Conservation (phyloP, 805 yeast species). For the Lipomyces lipofer region DNA sequence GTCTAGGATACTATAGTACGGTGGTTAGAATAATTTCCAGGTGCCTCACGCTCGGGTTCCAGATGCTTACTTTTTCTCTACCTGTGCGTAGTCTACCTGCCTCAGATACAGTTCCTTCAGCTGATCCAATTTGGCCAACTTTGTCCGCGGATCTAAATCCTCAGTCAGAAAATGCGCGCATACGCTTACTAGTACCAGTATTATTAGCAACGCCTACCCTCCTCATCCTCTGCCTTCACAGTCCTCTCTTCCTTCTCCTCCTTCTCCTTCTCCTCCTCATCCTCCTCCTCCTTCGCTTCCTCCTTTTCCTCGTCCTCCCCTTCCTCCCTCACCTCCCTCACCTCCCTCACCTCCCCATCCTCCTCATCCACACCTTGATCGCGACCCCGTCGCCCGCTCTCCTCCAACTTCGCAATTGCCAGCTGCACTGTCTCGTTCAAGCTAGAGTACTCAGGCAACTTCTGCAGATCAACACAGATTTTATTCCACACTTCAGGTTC, state of each 20-base stretch:
- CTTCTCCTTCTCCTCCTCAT: constrained; percentile 1
- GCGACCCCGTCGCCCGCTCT: background rate
- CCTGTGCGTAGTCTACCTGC: constrained; percentile 14
- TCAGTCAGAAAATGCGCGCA: background rate
- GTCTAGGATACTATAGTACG: constrained; percentile 17
- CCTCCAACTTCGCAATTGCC: constrained; percentile 11
- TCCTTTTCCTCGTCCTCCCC: background rate
- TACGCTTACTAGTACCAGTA: no score
- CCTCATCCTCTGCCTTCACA: constrained; percentile 11
- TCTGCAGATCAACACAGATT: constrained; percentile 12
- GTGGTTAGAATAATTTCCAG: no score
- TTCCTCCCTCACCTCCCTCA: constrained; percentile 5
- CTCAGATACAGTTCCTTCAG: constrained; percentile 13
- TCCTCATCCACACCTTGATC: background rate
- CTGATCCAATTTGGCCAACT: constrained; percentile 17
- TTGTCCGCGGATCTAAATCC: constrained; percentile 11
- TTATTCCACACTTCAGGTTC: constrained; percentile 28
- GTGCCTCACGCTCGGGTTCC: no score
- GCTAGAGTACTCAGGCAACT: constrained; percentile 12
- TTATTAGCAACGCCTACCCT: background rate
- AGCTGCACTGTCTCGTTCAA: constrained; percentile 7
- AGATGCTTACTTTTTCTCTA: constrained; percentile 25
- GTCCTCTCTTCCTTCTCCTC: constrained; percentile 5
- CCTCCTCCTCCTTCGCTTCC: background rate
- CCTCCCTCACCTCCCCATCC: constrained; percentile 5